A percentile compares a stretch with the other conserved stretches of the same genome.
phyloP scores from a whole-genome alignment of 345 rosid genomes.

The Eucalyptus regnans region DNA sequence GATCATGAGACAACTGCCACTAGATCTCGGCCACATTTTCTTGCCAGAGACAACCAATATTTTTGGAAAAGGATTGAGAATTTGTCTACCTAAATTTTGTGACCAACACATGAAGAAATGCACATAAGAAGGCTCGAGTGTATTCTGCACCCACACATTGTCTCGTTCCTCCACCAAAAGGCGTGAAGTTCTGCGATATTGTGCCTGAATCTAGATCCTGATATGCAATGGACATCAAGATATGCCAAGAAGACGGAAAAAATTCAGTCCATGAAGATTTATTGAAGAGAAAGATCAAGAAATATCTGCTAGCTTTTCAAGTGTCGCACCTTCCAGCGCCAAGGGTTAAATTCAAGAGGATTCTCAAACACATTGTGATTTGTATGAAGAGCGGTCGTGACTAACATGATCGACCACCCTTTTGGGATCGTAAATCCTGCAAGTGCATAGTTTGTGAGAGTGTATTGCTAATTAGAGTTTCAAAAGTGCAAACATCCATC shows the following conservation, averaged over 20 bases:
- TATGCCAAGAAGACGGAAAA: background rate
- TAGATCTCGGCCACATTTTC: background rate
- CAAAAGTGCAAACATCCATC: background rate
- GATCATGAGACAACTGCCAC: background rate
- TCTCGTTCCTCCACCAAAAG: conserved; percentile 13
- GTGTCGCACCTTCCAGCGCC: conserved; percentile 11
- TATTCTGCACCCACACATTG: conserved; percentile 10
- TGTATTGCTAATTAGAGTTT: background rate
- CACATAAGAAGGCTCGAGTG: background rate
- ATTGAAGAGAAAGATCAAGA: background rate
- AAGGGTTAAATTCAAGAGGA: conserved; percentile 14
- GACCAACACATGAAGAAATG: conserved; percentile 8
- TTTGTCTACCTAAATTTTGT: conserved; percentile 5
- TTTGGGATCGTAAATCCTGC: conserved; percentile 20
- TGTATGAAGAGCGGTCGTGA: conserved; percentile 1
- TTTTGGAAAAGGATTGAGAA: background rate
- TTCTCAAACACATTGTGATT: conserved; percentile 9
- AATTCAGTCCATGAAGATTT: background rate
- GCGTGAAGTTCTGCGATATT: background rate
- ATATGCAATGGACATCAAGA: background rate
- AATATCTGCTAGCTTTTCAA: background rate
- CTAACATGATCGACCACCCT: conserved; percentile 9
- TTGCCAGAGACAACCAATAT: background rate
- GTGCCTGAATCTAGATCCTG: background rate
- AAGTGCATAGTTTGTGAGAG: too few species aligned